Base-by-base conservation (phyloP, 2,329 filamentous ascomycete species). In the Paraphaeosphaeria sporulosa region DNA sequence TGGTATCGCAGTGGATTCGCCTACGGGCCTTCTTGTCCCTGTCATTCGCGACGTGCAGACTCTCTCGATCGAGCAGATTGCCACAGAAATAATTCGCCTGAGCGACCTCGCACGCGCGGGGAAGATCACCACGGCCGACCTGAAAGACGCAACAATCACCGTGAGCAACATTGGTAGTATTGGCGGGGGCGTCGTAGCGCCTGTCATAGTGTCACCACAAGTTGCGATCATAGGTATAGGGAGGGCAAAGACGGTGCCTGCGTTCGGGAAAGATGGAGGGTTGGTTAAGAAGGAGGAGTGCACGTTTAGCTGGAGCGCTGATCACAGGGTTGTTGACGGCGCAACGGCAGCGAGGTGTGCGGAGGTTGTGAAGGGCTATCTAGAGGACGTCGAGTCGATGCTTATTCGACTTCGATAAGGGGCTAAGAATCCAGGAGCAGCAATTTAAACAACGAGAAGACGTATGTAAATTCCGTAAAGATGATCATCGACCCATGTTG, bases 111-210 rank as follows among this genome's bases (percentile, higher is more conserved):
- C 93, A 1, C 82, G 85, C 15, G 83, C 85, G n/a, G 92, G 93
- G 34, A 92, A 90, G 76, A 85, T 99, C 4, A 83, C 87, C 1
- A 85, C 89, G 2, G 83, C 85, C 19, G 94, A 99, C 77, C 84
- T 99, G 64, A 86, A 84, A 38, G 93, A 93, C 55, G 93, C 93
- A 17, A 98, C 95, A 1, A 94, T 99, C 71, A 97, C 95, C 0
- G 88, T 99, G 52, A 97, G 93, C 70, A 99, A 99, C 76, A 97
- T 99, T 69, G 95, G 95, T 48, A 96, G 89, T 69, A 93, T 99
- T 48, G 95, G 95, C 57, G 95, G 95, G 30, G 95, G 92, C 1
- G 96, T 96, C 70, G 89, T 98, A 49, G 89, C 90, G 32, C 95
- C 95, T 1, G 91, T 99, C 52, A 92, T 99, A 69, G 92, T 97